These are phyloP conservation scores for Candida suzukii DNA, from an alignment of 805 yeast species.

Conservation along the genomic window DNA sequence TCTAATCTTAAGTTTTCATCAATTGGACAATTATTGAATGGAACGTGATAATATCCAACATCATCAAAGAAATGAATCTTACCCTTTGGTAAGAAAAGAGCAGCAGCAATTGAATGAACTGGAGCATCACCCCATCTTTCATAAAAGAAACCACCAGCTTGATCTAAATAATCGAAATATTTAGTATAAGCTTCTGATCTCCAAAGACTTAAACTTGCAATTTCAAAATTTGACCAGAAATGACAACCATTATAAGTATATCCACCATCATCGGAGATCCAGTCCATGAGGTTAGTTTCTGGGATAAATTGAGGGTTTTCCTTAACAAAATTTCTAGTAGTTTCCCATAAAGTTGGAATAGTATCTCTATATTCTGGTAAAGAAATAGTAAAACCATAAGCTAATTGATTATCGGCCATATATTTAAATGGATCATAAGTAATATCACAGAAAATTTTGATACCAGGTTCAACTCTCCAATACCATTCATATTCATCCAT, in stretches of 20 bases:
- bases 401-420: constrained; percentile 71
- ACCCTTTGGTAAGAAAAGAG: constrained; percentile 64
- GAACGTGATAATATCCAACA: constrained; percentile 79
- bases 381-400: constrained; percentile 73
- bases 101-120: constrained; percentile 81
- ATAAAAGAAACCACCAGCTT: constrained; percentile 86
- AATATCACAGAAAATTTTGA: constrained; percentile 74
- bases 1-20: constrained; percentile 48
- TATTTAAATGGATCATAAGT: constrained; percentile 75
- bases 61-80: constrained; percentile 77
- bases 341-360: constrained; percentile 70
- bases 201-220: constrained; percentile 71
- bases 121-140: constrained; percentile 97
- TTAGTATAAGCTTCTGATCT: constrained; percentile 60
- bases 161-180: constrained; percentile 69
- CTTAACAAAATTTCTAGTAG: constrained; percentile 54
- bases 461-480: constrained; percentile 93
- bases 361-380: constrained; percentile 70
- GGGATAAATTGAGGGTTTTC: constrained; percentile 55
- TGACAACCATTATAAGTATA: constrained; percentile 73
- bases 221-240: constrained; percentile 88
- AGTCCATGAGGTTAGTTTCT: constrained; percentile 57
- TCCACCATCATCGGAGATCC: constrained; percentile 66
- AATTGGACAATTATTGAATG: constrained; percentile 76
- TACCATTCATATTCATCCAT: constrained; percentile 78